Base-by-base conservation (phyloP, 2,329 filamentous ascomycete genomes). In the Fusarium xyrophilum region DNA sequence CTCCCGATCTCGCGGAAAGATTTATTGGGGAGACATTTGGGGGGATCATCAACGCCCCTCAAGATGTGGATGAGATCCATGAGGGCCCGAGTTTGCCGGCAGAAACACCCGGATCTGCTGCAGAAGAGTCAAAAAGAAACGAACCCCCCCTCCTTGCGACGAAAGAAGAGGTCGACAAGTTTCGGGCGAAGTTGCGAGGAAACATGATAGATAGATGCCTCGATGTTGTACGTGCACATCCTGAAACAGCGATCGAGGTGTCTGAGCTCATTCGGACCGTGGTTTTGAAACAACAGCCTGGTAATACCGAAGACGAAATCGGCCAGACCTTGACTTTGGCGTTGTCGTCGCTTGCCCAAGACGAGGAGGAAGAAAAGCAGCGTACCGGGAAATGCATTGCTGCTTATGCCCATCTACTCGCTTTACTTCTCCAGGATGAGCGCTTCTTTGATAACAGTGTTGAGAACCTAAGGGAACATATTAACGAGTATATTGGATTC, bases 341-440 rank as follows among this genome's bases (percentile, higher is more conserved):
- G 2, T 82, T 99, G 15, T 90, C 96, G 72, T 91, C 89, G 9
- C 85, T 91, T 55, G 83, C 84, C 15, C 77, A 82, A 38, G 85
- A 89, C 39, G 86, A 89, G 12, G 87, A 89, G 47, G 87, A 89
- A 51, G 83, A 88, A 46, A 87, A 84, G 72, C 95, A 93, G 76
- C 88, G 80, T 6, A 85, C 86, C 60, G 84, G 84, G 7, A 81
- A 80, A 63, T 86, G 84, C 63, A 88, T 99, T 69, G 91, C 93
- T 23, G 93, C 96, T 3, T 97, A 96, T 79, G 93, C 96, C 21
- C 95, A 99, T 79, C 85, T 99, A 17, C 83, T 99, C 14, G 96
- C 93, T 6, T 82, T 99, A 38, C 88, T 98, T 55, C 85, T 98
- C 21, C 93, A 97, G 74, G 91, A 97, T 61, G 88, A 88, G 59